Conservation (phyloP, 73 alveolate species). For the Tetrahymena elliotti region DNA sequence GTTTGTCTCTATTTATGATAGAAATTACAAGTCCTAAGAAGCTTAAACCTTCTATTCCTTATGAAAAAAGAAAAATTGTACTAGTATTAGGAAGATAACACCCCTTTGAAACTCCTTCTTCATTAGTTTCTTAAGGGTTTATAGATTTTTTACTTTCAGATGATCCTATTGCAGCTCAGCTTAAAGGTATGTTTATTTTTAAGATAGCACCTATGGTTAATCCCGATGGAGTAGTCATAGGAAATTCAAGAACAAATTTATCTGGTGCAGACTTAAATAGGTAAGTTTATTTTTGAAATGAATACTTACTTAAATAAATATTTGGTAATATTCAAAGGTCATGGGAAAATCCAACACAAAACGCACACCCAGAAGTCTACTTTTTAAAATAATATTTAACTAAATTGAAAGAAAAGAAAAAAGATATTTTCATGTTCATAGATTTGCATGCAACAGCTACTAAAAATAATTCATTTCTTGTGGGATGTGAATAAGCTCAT, state of each 20-base stretch:
- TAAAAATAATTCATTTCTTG: not conserved
- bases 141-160: not conserved
- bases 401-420: not conserved
- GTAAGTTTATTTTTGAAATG: not conserved
- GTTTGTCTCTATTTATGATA: not conserved
- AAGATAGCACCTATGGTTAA: slow-evolving; percentile 88
- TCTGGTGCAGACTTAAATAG: slow-evolving; percentile 85
- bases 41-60: not conserved
- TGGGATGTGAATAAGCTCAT: not conserved
- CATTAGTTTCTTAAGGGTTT: not conserved
- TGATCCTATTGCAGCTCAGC: not conserved
- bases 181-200: not conserved
- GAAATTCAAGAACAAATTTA: slow-evolving; percentile 89
- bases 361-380: not conserved
- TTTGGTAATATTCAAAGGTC: not conserved
- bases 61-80: slow-evolving; percentile 15
- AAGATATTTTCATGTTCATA: not conserved
- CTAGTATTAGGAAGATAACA: slow-evolving; percentile 67
- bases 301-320: not conserved
- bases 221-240: slow-evolving; percentile 96
- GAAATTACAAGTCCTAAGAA: not conserved
- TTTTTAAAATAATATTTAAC: not conserved
- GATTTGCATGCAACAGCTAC: not conserved
- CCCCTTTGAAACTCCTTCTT: slow-evolving; percentile 75
- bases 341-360: not conserved